Evolutionary conservation across 768 basidiomycete genomes (phyloP).

Genomic region (Fomitopsis serialis): DNA sequence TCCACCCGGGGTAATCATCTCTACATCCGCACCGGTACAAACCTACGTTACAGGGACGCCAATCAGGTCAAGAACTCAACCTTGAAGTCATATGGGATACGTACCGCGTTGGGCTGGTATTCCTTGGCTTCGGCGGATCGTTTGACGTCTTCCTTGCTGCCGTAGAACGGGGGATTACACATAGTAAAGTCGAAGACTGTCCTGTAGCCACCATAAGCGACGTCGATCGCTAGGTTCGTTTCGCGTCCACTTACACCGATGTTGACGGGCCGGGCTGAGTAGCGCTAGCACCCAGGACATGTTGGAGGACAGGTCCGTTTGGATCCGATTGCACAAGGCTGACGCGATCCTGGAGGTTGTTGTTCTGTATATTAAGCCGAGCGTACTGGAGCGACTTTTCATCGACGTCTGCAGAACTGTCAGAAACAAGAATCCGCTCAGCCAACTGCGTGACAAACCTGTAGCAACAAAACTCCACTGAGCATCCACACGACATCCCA

Average conservation of each 20-base stretch:
- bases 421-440: background rate
- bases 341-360: conserved; percentile 51
- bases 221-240: conserved; percentile 2
- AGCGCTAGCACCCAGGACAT: conserved; percentile 17
- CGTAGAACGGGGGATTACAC: conserved; percentile 97
- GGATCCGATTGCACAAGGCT: conserved; percentile 33
- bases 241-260: background rate
- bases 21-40: conserved; percentile 80
- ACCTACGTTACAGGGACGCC: conserved; percentile 49
- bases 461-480: conserved; percentile 64
- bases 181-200: conserved; percentile 66
- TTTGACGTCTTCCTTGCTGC: conserved; percentile 62
- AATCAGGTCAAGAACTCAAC: background rate
- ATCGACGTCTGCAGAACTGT: conserved; percentile 58
- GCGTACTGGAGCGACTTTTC: conserved; percentile 52
- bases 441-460: conserved; percentile 37
- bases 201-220: background rate
- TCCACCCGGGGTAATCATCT: conserved; percentile 89
- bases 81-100: conserved; percentile 15
- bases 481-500: conserved; percentile 50
- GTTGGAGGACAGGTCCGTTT: conserved; percentile 42
- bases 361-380: conserved; percentile 40
- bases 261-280: too few relatives aligned
- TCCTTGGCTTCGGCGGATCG: conserved; percentile 59
- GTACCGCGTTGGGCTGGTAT: conserved; percentile 62